Evolutionary conservation across 192 early-diverging fungal genomes (phyloP).

Genomic region (Coemansia sp.): DNA sequence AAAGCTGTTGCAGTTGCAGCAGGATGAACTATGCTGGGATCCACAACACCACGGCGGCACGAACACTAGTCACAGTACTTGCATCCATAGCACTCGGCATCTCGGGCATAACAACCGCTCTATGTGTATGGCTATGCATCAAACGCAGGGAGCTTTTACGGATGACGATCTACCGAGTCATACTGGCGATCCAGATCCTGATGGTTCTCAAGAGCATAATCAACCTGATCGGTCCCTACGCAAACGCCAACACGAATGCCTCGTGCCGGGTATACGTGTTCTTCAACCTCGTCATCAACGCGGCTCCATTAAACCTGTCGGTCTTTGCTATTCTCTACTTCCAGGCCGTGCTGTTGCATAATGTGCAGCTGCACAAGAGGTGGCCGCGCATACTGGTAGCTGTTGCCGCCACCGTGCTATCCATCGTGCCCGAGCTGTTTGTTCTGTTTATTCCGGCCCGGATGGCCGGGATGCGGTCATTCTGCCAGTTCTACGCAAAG

Average conservation of each 20-base stretch:
- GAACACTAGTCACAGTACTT: conserved; percentile 14
- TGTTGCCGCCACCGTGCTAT: not conserved
- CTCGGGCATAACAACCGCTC: conserved; percentile 8
- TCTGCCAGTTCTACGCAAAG: conserved; percentile 20
- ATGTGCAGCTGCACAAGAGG: conserved; percentile 7
- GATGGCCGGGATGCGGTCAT: conserved; percentile 17
- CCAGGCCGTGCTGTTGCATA: conserved; percentile 31
- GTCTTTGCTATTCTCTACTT: conserved; percentile 40
- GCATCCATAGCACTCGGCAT: conserved; percentile 12
- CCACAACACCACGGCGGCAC: conserved; percentile 18
- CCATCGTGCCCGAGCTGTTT: conserved; percentile 23
- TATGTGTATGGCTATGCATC: conserved; percentile 15
- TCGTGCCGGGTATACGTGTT: conserved; percentile 26
- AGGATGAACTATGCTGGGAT: conserved; percentile 27
- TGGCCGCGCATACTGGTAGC: conserved; percentile 7
- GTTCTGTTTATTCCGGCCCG: conserved; percentile 21
- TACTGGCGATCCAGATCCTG: conserved; percentile 31
- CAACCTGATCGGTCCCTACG: conserved; percentile 14
- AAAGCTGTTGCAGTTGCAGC: not conserved
- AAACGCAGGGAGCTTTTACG: conserved; percentile 22
- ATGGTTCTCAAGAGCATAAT: conserved; percentile 14
- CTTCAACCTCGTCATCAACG: conserved; percentile 14
- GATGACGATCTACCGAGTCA: conserved; percentile 41
- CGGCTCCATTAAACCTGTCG: conserved; percentile 31
- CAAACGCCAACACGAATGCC: not conserved